Conservation (phyloP, 805 yeast species). For the Clavispora carvajalis region DNA sequence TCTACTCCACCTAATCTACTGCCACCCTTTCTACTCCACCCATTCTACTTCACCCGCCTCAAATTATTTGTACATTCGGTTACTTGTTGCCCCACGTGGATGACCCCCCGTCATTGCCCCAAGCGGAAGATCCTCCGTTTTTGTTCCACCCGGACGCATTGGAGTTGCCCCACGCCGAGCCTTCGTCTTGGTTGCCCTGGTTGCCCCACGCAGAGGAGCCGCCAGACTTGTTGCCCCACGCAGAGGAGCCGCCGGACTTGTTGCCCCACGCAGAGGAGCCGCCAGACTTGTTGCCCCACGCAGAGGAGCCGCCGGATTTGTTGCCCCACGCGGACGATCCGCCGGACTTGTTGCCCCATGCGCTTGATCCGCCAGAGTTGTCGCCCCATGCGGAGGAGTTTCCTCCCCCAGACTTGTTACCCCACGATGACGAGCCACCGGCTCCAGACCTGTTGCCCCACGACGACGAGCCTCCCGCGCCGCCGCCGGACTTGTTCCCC, state of each 20-base stretch:
- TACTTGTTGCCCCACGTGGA: slow-evolving; percentile 10
- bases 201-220: slow-evolving; percentile 15
- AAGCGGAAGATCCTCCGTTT: slow-evolving; percentile 8
- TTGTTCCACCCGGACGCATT: no score
- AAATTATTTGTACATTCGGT: not conserved
- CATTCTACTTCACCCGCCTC: not conserved
- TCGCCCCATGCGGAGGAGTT: no score
- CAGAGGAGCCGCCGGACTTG: slow-evolving; percentile 12
- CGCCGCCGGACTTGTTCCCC: slow-evolving; percentile 10
- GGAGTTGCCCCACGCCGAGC: slow-evolving; percentile 6
- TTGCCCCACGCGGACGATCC: slow-evolving; percentile 10
- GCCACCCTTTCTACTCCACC: not conserved
- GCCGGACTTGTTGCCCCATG: slow-evolving; percentile 11
- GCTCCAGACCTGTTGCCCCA: slow-evolving; percentile 17
- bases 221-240: slow-evolving; percentile 15
- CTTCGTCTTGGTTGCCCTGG: slow-evolving; percentile 7
- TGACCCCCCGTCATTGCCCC: slow-evolving; percentile 11
- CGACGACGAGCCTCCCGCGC: slow-evolving; percentile 11
- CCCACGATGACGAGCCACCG: slow-evolving; percentile 32
- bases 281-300: slow-evolving; percentile 18
- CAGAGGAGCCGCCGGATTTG: slow-evolving; percentile 14
- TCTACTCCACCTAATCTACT: no score
- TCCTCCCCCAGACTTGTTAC: slow-evolving; percentile 2
- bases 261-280: slow-evolving; percentile 16
- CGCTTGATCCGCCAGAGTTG: slow-evolving; percentile 5